Conservation (phyloP, 2,329 filamentous ascomycete genomes). For the Aspergillus jensenii region DNA sequence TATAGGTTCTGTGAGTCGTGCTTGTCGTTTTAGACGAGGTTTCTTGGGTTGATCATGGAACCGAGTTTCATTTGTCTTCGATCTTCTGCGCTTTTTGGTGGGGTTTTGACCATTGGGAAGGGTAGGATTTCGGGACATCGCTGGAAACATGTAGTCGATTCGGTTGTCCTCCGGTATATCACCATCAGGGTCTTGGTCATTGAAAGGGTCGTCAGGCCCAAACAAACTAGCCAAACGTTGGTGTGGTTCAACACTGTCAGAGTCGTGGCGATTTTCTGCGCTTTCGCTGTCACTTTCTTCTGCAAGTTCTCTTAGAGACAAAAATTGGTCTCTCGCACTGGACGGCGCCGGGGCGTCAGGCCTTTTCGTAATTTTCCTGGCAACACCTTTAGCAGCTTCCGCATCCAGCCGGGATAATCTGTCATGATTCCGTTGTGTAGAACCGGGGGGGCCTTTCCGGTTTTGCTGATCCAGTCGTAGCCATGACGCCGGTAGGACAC, state of each 20-base stretch:
- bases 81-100: slow-evolving; percentile 19
- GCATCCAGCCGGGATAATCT: slow-evolving; percentile 22
- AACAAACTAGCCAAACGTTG: slow-evolving; percentile 18
- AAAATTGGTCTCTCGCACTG: slow-evolving; percentile 13
- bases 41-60: slow-evolving; percentile 19
- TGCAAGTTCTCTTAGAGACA: slow-evolving; percentile 23
- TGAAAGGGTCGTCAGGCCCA: slow-evolving; percentile 23
- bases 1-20: slow-evolving; percentile 36
- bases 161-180: slow-evolving; percentile 44
- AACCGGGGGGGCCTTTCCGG: slow-evolving; percentile 22
- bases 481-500: slow-evolving; percentile 52
- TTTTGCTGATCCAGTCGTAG: slow-evolving; percentile 41
- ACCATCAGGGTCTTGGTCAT: slow-evolving; percentile 23
- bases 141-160: slow-evolving; percentile 43
- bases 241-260: slow-evolving; percentile 8
- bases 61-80: slow-evolving; percentile 2
- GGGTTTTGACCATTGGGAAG: slow-evolving; percentile 17
- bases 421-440: slow-evolving; percentile 22
- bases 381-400: slow-evolving; percentile 34
- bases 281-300: slow-evolving; percentile 32
- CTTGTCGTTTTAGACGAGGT: slow-evolving; percentile 32
- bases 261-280: slow-evolving; percentile 11
- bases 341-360: slow-evolving; percentile 15
- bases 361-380: slow-evolving; percentile 32
- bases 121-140: slow-evolving; percentile 24